Conservation (phyloP, 2,329 filamentous ascomycete species). For the Lachnellula subtilissima region DNA sequence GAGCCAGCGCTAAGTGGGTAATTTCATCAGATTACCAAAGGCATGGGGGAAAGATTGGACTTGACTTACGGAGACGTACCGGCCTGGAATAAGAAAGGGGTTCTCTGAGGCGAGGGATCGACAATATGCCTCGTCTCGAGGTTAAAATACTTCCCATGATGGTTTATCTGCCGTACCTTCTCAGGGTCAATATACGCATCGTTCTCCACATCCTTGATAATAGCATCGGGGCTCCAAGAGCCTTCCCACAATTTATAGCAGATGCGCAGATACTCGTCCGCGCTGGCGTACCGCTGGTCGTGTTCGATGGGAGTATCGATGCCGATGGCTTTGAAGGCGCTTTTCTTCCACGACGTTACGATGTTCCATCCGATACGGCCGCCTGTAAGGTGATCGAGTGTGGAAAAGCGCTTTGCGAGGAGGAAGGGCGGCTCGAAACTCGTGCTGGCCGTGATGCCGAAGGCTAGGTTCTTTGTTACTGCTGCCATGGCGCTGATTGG, state of each 20-base stretch:
- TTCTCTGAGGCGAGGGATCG: slow-evolving; percentile 62
- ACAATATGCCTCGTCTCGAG: slow-evolving; percentile 61
- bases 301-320: slow-evolving; percentile 54
- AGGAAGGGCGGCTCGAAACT: slow-evolving; percentile 64
- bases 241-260: slow-evolving; percentile 64
- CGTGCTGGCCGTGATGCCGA: slow-evolving; percentile 62
- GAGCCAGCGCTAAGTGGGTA: slow-evolving; percentile 49
- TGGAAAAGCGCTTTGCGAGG: slow-evolving; percentile 59
- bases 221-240: slow-evolving; percentile 56
- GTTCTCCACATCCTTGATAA: slow-evolving; percentile 35
- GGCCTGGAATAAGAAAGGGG: slow-evolving; percentile 65
- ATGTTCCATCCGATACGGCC: slow-evolving; percentile 62
- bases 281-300: slow-evolving; percentile 59
- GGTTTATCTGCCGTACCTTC: slow-evolving; percentile 59
- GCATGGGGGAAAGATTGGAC: slow-evolving; percentile 43
- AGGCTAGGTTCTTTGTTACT: slow-evolving; percentile 58
- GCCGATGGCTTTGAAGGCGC: slow-evolving; percentile 58
- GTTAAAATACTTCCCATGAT: slow-evolving; percentile 57
- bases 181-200: slow-evolving; percentile 45
- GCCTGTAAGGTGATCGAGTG: slow-evolving; percentile 61
- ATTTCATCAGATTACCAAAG: not conserved
- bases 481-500: slow-evolving; percentile 64
- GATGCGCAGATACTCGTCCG: slow-evolving; percentile 59
- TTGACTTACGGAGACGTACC: slow-evolving; percentile 52
- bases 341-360: slow-evolving; percentile 59